Evolutionary conservation across 768 basidiomycete species (phyloP), one percentile per base, ranked within the genome.

Genomic region (Tylopilus plumbeoviolaceoides): DNA sequence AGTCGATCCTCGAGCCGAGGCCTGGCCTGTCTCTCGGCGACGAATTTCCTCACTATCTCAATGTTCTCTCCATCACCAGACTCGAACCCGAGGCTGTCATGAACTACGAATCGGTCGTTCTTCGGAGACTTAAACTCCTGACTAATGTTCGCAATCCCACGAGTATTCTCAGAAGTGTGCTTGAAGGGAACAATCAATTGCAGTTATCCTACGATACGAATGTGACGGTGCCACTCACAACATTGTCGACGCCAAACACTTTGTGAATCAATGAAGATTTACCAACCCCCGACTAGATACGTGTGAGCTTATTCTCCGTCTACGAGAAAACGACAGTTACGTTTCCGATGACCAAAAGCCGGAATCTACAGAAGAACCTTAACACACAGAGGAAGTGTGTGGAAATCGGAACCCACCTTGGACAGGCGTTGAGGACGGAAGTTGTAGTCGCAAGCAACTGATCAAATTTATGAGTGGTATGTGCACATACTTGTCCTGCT

Each of bases 21-120:
- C 59, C 30, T 36, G 7, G 38, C 28, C 46, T 35, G 28, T 40
- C 59, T 58, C 41, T 27, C 5, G 10, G 23, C 2, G 35, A 60
- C 48, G 1, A 60, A 60, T 1, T 44, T 0, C 14, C 48, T 25
- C 28, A 61, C 43, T 4, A 33, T 39, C 0, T 45, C 25, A 14
- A 62, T 53, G n/a, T 58, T 50, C 14, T 2, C 2, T 38, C 44
- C 31, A 21, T 60, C 59, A 8, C 18, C 59, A 18, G 55, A 42
- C 30, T 61, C 59, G 15, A 59, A 59, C 1, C 59, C 58, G 5
- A 61, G 54, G 40, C 59, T 59, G 7, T 59, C 59, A 11, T 61
- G 59, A 20, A 61, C 45, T 15, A 60, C 59, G 14, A 60, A 49
- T 45, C 55, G 51, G 6, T 48, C 25, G 35, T 60, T 60, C 23